Percentiles rank a stretch among this genome's conserved stretches.
Conservation (phyloP, 306 rosid species). For the Acacia confusa region DNA sequence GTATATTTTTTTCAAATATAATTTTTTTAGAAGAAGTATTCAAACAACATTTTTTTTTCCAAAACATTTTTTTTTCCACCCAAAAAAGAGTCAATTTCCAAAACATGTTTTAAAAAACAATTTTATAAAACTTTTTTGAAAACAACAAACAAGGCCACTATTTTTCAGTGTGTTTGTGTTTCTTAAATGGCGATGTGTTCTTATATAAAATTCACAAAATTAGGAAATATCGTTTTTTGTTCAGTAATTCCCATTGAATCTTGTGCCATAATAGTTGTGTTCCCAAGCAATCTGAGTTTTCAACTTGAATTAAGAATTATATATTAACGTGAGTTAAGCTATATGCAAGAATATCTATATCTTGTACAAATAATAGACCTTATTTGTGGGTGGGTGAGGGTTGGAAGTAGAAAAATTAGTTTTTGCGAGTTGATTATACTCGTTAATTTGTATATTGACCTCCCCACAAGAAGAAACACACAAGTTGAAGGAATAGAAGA, state of each 20-base stretch:
- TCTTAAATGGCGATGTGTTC: not conserved
- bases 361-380: not conserved
- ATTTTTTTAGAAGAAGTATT: too few species aligned
- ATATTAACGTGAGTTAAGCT: not conserved
- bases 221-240: not conserved
- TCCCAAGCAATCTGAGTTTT: not conserved
- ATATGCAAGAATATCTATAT: not conserved
- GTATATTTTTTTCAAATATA: too few species aligned
- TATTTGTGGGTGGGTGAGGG: not conserved
- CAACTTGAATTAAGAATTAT: not conserved
- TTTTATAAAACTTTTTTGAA: too few species aligned
- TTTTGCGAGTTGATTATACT: not conserved
- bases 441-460: not conserved
- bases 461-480: not conserved
- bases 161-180: not conserved
- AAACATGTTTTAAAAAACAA: too few species aligned
- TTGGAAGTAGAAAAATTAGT: not conserved
- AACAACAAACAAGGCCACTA: not conserved
- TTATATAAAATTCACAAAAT: not conserved
- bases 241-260: not conserved
- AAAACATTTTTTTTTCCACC: too few species aligned
- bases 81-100: too few species aligned
- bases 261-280: not conserved
- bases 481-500: not conserved
- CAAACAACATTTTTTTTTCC: too few species aligned